Evolutionary conservation across 768 basidiomycete genomes (phyloP).

Genomic region (Coprinopsis strossmayeri): DNA sequence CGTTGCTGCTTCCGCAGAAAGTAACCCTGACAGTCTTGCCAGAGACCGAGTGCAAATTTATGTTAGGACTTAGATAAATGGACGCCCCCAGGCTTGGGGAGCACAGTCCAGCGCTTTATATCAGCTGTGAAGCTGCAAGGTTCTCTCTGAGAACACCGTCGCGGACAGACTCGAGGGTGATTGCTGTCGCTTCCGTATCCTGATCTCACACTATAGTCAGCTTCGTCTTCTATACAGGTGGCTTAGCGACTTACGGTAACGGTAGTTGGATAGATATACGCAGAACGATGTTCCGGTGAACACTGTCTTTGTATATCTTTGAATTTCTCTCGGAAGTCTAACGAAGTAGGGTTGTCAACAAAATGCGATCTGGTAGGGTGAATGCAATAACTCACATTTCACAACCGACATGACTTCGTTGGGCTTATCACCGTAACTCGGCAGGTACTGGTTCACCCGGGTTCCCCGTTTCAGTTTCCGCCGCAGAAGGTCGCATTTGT

Average conservation of each 20-base stretch:
- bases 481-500: constrained; percentile 64
- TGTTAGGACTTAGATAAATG: too few relatives aligned
- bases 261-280: constrained; percentile 65
- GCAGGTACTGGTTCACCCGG: constrained; percentile 49
- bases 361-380: too few relatives aligned
- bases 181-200: constrained; percentile 60
- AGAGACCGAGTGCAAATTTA: too few relatives aligned
- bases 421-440: constrained; percentile 60
- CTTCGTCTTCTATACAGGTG: neutral
- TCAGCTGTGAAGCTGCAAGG: constrained; percentile 45
- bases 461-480: constrained; percentile 58
- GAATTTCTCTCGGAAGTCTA: constrained; percentile 67
- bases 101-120: constrained; percentile 24
- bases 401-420: constrained; percentile 61
- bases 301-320: constrained; percentile 54
- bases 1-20: too few relatives aligned
- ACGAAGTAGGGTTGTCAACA: too few relatives aligned
- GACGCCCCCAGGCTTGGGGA: too few relatives aligned
- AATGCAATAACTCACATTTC: constrained; percentile 54
- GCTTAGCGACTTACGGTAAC: constrained; percentile 45
- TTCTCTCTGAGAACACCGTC: constrained; percentile 57
- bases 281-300: constrained; percentile 48
- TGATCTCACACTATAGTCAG: constrained; percentile 16
- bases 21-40: too few relatives aligned
- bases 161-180: constrained; percentile 54